Base-by-base conservation (phyloP, 345 rosid species). In the Balakata baccata region DNA sequence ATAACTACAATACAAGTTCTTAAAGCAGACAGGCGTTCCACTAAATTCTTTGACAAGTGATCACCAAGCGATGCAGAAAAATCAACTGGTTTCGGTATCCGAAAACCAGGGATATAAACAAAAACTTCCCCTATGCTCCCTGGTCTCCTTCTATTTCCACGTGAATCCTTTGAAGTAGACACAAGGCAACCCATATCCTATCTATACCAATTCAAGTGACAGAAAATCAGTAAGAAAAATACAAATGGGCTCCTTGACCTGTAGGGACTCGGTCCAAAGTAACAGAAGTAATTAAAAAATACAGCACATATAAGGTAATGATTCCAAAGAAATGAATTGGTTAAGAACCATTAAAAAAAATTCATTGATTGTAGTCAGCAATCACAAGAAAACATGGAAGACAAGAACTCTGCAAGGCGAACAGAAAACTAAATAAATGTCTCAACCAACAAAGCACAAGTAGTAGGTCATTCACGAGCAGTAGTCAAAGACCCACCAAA, bases 1-100 rank as follows among this genome's bases (percentile, higher is more conserved):
- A 96, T 96, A 74, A 93, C 96, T 53, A 96, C 98, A 46, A 96
- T 87, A 65, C 98, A 96, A 54, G 94, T 90, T 86, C 98, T 86
- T 66, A 92, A 80, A 71, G 97, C 97, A 70, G 94, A 82, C 75
- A 96, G 79, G 58, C 93, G 91, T 78, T 93, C 98, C 5, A 88
- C 86, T 78, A 90, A 80, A 82, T 74, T 85, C 86, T 84, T 90
- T 3, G 97, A 87, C 84, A 96, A 73, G 64, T 82, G 87, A 74
- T 83, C 89, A 52, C 91, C 93, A 38, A 96, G 87, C 18, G 92
- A 77, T 69, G 78, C 88, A 64, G 89, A 88, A 77, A 96, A 89
- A 80, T 96, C 97, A 52, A 88, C 92, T 0, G 97, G 82, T 81
- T 88, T 91, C 10, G 99, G 98, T 83, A 91, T 87, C 77, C 97